Evolutionary conservation across 1,284 basidiomycete genomes (phyloP), one percentile per base, ranked within the genome.

Genomic region (Xanthoconium separans): DNA sequence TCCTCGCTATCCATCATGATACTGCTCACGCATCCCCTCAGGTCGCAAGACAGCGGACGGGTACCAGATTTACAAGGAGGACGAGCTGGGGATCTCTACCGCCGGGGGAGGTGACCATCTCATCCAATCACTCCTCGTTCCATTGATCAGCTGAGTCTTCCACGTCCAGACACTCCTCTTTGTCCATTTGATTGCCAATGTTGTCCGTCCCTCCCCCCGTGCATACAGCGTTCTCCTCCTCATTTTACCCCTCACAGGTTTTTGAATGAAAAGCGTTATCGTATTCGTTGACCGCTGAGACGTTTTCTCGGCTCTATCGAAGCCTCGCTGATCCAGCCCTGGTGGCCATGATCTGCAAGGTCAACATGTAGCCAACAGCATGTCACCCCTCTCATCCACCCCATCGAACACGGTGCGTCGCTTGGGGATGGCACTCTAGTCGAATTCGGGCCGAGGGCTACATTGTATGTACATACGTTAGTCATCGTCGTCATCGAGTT

Each of bases 101-200:
- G 77, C 83, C 58, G 88, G 87, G 46, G 93, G 93, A 70, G 91
- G 92, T 91, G 71, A 72, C 81, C 47, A 18, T 40, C 56, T 48
- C 52, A 48, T 39, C 40, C 55, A 47, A 27, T 37, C 55, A 56
- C 51, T 58, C 49, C 54, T 31, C 6, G 4, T 27, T 27, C 6
- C 34, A 42, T 40, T n/a, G n/a, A n/a, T 39, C 31, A 47, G 43
- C 61, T 65, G 64, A 67, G 62, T 58, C 54, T 60, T 47, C 61
- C 47, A 52, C 57, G 54, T 43, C 54, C 67, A 77, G 87, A 87
- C 65, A 89, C 87, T 0, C 77, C 85, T 2, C 66, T 85, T 36
- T 91, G 88, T 72, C 89, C 89, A 4, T 92, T 92, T 65, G 90
- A 92, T 68, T 93, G 91, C 71, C 78, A 89, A 27, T 93, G 90